Base-by-base conservation (phyloP, 345 rosid species). In the Pugionium cornutum region DNA sequence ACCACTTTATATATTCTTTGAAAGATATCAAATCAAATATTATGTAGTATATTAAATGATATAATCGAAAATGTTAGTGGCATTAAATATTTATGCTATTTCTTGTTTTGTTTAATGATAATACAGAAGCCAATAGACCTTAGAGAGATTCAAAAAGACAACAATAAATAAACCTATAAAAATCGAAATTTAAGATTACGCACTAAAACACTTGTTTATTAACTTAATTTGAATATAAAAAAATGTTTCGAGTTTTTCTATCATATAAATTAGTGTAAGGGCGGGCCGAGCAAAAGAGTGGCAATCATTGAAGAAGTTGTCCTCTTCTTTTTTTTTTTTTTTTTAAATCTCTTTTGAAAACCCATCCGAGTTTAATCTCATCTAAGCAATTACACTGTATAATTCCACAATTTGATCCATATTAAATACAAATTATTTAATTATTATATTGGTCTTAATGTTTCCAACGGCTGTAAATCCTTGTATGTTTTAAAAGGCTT, bases 301-400 rank as follows among this genome's bases (percentile, higher is more conserved):
- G 74, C 83, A 80, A 89, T 89, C 79, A 89, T 83, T 81, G 81
- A 81, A 72, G 74, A 53, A 44, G 62, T 70, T 70, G 75, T 54
- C 62, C 68, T 62, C 33, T 44, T 53, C 49, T 62, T 70, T 47
- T 53, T n/a, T n/a, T n/a, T n/a, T n/a, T n/a, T n/a, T n/a, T n/a
- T n/a, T n/a, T n/a, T n/a, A n/a, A n/a, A 49, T 1, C 2, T 3
- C 9, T 34, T 55, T 55, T 41, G 0, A 36, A 36, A 49, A 45
- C 35, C 2, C 10, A 29, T 62, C 35, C 2, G 7, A 60, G 8
- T 50, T 68, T 26, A 32, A 42, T 59, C 43, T 7, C 29, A 67
- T 58, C 27, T 58, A 56, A 36, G 33, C 40, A 55, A 55, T 3
- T 36, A 37, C 40, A 37, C 37, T 47, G 56, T 56, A 31, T 50